These are phyloP conservation scores for Tillandsia leiboldiana DNA, from an alignment of 176 grass and related monocot species.

Conservation along the genomic window DNA sequence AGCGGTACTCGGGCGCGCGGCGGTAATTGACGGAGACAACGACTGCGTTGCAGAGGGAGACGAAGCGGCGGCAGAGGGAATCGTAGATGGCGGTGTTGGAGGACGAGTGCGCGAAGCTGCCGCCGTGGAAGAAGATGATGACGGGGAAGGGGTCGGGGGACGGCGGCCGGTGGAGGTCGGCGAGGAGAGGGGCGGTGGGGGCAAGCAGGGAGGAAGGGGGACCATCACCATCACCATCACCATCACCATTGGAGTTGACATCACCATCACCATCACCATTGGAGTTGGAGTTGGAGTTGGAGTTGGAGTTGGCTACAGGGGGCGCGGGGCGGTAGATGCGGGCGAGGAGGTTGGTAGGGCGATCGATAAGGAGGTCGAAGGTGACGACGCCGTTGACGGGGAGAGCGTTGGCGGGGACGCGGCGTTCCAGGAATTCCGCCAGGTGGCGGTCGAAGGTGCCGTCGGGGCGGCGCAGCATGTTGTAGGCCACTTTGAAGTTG, in stretches of 20 bases:
- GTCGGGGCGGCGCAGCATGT: constrained; percentile 80
- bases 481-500: constrained; percentile 96
- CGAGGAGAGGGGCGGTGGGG: constrained; percentile 39
- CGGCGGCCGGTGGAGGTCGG: constrained; percentile 40
- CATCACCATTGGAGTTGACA: no score
- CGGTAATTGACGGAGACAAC: constrained; percentile 93
- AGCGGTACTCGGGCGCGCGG: constrained; percentile 68
- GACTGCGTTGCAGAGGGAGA: constrained; percentile 55
- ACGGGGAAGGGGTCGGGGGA: constrained; percentile 70
- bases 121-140: constrained; percentile 98
- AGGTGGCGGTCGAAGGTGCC: constrained; percentile 93
- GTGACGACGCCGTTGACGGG: constrained; percentile 62
- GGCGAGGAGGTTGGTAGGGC: constrained; percentile 45
- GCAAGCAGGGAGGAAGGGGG: background rate
- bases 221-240: no score
- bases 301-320: constrained; percentile 1
- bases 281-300: constrained; percentile 15
- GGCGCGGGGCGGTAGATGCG: constrained; percentile 71
- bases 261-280: no score
- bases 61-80: constrained; percentile 63
- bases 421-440: constrained; percentile 68
- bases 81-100: constrained; percentile 81
- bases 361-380: constrained; percentile 73
- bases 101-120: constrained; percentile 85
- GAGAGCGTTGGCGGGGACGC: constrained; percentile 45